Evolutionary conservation across 164 flowering plant genomes (phyloP), one percentile per base, ranked within the genome.

Genomic region (Protea cynaroides): DNA sequence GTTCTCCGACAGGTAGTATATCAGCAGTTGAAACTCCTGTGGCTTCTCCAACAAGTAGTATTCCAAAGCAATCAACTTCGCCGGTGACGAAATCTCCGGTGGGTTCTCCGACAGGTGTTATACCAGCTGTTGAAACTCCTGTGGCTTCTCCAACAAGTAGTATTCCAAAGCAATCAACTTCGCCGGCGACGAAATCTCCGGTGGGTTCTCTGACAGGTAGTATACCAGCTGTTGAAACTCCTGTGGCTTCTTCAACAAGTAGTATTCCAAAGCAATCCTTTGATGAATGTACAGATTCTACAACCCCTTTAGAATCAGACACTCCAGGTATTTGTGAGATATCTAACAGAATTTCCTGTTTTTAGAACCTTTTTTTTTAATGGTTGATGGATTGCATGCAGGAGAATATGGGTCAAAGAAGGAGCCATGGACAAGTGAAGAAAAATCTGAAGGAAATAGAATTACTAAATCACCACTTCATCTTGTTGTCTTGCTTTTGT

Each of bases 261-360:
- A 50, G 47, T 40, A 51, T 61, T 7, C 65, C 68, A 22, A 14
- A 61, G 57, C n/a, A 23, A 24, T 23, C 67, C 17, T 49, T 19
- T 1, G 15, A 49, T 49, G 52, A 6, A 49, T 15, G 2, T 15
- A 15, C 52, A 13, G 52, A 49, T 49, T 49, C 52, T 49, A 49
- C 51, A 19, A 18, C 72, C 13, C 66, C 76, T 22, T 29, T 70
- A 49, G 55, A 17, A 18, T n/a, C 61, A 24, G 46, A 21, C 57
- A 40, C 24, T 50, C 72, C 74, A 64, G 73, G 76, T 72, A 62
- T 47, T n/a, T n/a, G n/a, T n/a, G n/a, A n/a, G n/a, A n/a, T n/a
- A n/a, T n/a, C n/a, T n/a, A n/a, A n/a, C n/a, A n/a, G n/a, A n/a
- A n/a, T n/a, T n/a, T n/a, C n/a, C n/a, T n/a, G n/a, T n/a, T n/a